Evolutionary conservation across 352 stramenopile genomes (phyloP), one percentile per base, ranked within the genome.

Genomic region (Pythium insidiosum): DNA sequence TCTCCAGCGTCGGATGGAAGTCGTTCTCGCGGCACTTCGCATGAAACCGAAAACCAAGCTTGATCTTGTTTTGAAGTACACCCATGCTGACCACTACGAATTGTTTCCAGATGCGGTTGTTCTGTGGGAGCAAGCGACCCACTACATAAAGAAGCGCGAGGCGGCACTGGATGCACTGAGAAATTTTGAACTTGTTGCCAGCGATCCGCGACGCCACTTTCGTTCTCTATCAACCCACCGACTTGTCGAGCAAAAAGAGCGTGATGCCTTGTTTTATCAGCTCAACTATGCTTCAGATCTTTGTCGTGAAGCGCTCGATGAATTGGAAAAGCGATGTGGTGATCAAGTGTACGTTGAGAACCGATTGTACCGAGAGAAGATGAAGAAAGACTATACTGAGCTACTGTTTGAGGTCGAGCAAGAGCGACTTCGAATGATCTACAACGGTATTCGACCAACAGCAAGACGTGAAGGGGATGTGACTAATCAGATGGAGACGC

Each of bases 51-150:
- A 81, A 38, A 33, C 51, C 2, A 88, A 88, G 21, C 51, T 84
- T 4, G 62, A 74, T 13, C 49, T 85, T n/a, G 72, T 88, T n/a
- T 62, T 88, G 7, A 88, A 85, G 55, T 88, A 88, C 38, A 88
- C 75, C 1, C 64, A 82, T 10, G 56, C 43, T 0, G 66, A 76
- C 23, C 42, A 73, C 38, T 85, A 74, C 56, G 60, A 82, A n/a
- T 59, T 59, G 18, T 84, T 88, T 29, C 48, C 68, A 21, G 57
- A 66, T 15, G 76, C 76, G 4, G 73, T 88, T 4, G 49, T 75
- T 22, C 56, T 85, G 4, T 88, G 73, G 73, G 76, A 88, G 22
- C 67, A 70, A 25, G 64, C 66, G 12, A 22, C 67, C 26, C 46
- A 56, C 23, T 66, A 51, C 43, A 62, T 88, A 4, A 37, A 45